Conservation (phyloP, 2,329 filamentous ascomycete genomes). For the Ophiostoma sp. region DNA sequence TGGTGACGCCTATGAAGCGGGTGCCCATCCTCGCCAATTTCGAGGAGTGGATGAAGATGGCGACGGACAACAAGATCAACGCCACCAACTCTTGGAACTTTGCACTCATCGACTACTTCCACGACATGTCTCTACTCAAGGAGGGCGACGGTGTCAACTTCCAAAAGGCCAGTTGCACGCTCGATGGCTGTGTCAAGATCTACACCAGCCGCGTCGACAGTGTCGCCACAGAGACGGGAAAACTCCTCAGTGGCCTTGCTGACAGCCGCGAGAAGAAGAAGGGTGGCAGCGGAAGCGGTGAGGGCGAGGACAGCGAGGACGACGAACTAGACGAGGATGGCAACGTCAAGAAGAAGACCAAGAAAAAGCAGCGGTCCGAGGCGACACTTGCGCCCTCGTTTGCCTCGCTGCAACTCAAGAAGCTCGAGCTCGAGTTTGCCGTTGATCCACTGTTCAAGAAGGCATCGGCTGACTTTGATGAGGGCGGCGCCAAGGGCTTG, state of each 20-base stretch:
- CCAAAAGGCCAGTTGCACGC: slow-evolving; percentile 93
- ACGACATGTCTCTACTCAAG: slow-evolving; percentile 95
- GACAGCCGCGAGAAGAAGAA: slow-evolving; percentile 78
- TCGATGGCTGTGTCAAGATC: slow-evolving; percentile 98
- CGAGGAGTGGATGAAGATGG: slow-evolving; percentile 99
- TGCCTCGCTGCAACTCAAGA: slow-evolving; percentile 83
- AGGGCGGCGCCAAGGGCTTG: slow-evolving; percentile 92
- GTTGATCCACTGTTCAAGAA: slow-evolving; percentile 99
- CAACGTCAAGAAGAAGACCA: slow-evolving; percentile 53
- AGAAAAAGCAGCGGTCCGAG: slow-evolving; percentile 78
- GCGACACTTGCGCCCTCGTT: slow-evolving; percentile 90
- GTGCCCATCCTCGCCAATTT: slow-evolving; percentile 96
- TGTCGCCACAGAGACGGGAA: slow-evolving; percentile 94
- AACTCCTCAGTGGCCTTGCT: slow-evolving; percentile 85
- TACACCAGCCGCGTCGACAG: slow-evolving; percentile 98
- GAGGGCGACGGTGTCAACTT: slow-evolving; percentile 98
- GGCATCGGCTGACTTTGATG: slow-evolving; percentile 95
- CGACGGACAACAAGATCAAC: slow-evolving; percentile 98
- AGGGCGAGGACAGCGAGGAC: slow-evolving; percentile 57
- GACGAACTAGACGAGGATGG: slow-evolving; percentile 49
- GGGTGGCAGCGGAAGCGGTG: slow-evolving; percentile 59
- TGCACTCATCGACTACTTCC: slow-evolving; percentile 98
- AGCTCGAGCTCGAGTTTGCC: slow-evolving; percentile 93
- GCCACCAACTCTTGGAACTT: slow-evolving; percentile 99
- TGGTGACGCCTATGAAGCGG: slow-evolving; percentile 86